Percentiles rank a stretch among this genome's conserved stretches.
These are phyloP conservation scores for Cordyceps cicadae DNA, from an alignment of 2,329 filamentous ascomycete species.

Conservation along the genomic window DNA sequence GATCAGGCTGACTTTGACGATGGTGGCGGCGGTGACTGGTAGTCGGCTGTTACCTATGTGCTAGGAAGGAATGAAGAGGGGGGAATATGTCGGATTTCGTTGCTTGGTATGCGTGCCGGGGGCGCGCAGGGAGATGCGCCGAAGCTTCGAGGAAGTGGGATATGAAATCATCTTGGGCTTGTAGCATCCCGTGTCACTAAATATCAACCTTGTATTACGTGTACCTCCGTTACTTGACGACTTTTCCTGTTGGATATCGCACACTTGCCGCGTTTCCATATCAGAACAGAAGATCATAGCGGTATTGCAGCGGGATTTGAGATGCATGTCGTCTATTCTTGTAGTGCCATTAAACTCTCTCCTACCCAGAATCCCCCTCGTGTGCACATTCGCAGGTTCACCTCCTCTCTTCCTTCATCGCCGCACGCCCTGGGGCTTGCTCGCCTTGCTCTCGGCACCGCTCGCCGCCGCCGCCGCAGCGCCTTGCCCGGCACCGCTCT, in stretches of 20 bases:
- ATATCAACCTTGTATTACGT: not conserved
- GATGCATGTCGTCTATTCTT: not conserved
- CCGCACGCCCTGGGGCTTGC: constrained; percentile 33
- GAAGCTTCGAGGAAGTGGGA: no score
- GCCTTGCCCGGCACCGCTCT: constrained; percentile 12
- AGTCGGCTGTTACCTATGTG: no score
- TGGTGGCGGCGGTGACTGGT: constrained; percentile 24
- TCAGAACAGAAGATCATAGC: not conserved
- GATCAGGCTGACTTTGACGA: constrained; percentile 24
- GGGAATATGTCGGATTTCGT: no score
- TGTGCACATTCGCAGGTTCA: not conserved
- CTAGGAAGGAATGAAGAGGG: not conserved
- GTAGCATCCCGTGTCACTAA: not conserved
- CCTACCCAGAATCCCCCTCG: not conserved
- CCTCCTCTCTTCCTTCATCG: constrained; percentile 17
- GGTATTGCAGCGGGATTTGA: not conserved
- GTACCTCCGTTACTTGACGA: not conserved
- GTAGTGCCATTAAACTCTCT: not conserved
- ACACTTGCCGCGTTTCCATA: not conserved
- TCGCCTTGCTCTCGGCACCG: constrained; percentile 21
- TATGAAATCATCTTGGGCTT: not conserved
- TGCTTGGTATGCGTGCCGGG: no score
- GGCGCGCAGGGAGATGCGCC: no score
- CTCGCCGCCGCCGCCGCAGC: constrained; percentile 18
- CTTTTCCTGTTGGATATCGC: not conserved